Base-by-base conservation (phyloP, 2,329 filamentous ascomycete genomes). In the Fusarium concolor region DNA sequence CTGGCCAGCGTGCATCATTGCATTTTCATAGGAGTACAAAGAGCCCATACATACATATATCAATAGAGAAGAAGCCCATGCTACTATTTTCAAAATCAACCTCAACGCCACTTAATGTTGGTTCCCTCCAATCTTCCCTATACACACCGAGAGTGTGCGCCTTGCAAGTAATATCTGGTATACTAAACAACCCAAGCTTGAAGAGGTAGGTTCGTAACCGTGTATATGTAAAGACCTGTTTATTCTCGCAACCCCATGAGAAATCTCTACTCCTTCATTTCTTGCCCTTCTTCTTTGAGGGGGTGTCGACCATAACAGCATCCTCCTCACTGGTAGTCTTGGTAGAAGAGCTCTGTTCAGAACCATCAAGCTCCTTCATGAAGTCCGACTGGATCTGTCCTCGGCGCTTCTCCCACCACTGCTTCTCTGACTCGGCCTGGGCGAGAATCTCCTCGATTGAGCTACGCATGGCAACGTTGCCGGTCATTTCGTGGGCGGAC, bases 401-500 rank as follows among this genome's bases (percentile, higher is more conserved):
- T 72, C 89, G 88, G 76, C 91, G 92, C 84, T 92, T 92, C 77
- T 93, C 92, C 96, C 96, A 99, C 93, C 94, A 97, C 75, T 90
- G 86, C 81, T 92, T 92, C 81, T 98, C 96, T 39, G 88, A 83
- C 11, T 87, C 85, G 3, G 89, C 83, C 75, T 92, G 90, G 28
- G 84, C 82, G 73, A 94, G 89, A 60, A 97, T 89, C 66, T 94
- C 91, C 45, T 90, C 87, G 20, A 97, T 85, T 49, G 90, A 87
- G 69, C 90, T 85, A 70, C 93, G 92, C 75, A 97, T 86, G 45
- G 89, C 82, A 41, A 88, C 87, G 81, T 97, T 97, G 76, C 93
- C 91, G 61, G 92, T 89, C 80, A 99, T 97, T 80, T 99, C 96
- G 80, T 97, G 97, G 56, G 96, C 96, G 44, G 92, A 94, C 80